Evolutionary conservation across 2,329 filamentous ascomycete genomes (phyloP).

Genomic region (Aspergillus neotritici): DNA sequence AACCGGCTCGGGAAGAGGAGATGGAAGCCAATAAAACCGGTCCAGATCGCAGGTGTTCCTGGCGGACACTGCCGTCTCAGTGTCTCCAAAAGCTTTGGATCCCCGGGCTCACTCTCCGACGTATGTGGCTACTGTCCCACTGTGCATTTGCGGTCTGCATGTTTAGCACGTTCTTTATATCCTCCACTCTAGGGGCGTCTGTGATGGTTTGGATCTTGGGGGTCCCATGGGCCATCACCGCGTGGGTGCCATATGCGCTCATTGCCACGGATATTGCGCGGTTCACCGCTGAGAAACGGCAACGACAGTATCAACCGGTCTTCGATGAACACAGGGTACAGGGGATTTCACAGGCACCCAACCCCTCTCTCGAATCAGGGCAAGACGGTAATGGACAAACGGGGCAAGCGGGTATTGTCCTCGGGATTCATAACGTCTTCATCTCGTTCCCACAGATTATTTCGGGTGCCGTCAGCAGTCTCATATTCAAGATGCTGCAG

Average conservation of each 20-base stretch:
- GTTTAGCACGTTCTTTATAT: conserved; percentile 71
- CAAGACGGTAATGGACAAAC: neutral
- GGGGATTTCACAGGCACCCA: too few relatives aligned
- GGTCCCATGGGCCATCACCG: conserved; percentile 80
- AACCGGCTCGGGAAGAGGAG: conserved; percentile 59
- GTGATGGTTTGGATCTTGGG: conserved; percentile 72
- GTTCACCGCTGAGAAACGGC: too few relatives aligned
- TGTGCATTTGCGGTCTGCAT: conserved; percentile 71
- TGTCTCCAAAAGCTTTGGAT: neutral
- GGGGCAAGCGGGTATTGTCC: conserved; percentile 1
- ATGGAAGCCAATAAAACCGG: neutral
- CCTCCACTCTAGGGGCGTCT: conserved; percentile 62
- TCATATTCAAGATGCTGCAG: conserved; percentile 4
- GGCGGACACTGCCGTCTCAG: too few relatives aligned
- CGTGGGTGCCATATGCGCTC: conserved; percentile 88
- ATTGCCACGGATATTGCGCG: conserved; percentile 64
- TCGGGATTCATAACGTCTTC: conserved; percentile 3
- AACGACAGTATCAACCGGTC: too few relatives aligned
- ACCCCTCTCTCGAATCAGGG: too few relatives aligned
- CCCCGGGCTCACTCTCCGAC: conserved; percentile 58
- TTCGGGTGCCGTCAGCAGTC: conserved; percentile 3
- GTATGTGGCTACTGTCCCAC: conserved; percentile 75
- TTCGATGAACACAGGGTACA: too few relatives aligned
- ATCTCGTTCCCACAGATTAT: conserved; percentile 5
- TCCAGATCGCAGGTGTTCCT: neutral